Percentiles rank a stretch among this genome's conserved stretches.
Conservation (phyloP, 306 rosid genomes). For the Canavalia ensiformis region DNA sequence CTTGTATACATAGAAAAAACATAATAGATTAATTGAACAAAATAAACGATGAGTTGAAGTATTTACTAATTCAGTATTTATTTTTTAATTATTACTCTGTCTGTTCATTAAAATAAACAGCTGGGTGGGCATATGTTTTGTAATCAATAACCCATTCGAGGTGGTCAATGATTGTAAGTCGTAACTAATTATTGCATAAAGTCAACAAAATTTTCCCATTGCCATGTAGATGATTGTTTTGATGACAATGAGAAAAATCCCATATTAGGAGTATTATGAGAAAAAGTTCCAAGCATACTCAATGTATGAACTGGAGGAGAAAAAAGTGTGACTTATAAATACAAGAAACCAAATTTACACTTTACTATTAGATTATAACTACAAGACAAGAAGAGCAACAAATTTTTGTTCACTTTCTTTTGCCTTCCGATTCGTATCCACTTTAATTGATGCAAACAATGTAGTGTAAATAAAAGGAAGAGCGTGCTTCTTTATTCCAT, state of each 20-base stretch:
- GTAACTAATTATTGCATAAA: no score
- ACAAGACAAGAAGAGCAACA: background rate
- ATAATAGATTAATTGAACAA: no score
- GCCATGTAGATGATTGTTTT: no score
- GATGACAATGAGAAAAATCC: background rate
- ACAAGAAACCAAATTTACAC: background rate
- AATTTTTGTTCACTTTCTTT: background rate
- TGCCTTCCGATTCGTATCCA: background rate
- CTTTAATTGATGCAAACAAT: conserved; percentile 31
- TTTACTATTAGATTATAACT: background rate
- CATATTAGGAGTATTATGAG: background rate
- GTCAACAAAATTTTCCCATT: no score
- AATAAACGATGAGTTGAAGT: no score
- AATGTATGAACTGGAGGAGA: background rate
- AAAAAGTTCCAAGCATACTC: background rate
- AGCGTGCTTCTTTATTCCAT: conserved; percentile 26
- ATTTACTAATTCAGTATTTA: no score
- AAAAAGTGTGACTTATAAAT: background rate
- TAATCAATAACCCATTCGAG: no score
- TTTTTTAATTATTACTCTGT: no score
- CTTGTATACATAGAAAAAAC: no score
- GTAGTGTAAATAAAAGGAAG: conserved; percentile 23
- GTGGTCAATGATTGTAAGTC: no score
- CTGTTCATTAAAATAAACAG: no score
- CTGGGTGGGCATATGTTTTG: no score